Evolutionary conservation across 179 eudicot species (phyloP), one percentile per base, ranked within the genome.

Genomic region (Camellia oleifera): DNA sequence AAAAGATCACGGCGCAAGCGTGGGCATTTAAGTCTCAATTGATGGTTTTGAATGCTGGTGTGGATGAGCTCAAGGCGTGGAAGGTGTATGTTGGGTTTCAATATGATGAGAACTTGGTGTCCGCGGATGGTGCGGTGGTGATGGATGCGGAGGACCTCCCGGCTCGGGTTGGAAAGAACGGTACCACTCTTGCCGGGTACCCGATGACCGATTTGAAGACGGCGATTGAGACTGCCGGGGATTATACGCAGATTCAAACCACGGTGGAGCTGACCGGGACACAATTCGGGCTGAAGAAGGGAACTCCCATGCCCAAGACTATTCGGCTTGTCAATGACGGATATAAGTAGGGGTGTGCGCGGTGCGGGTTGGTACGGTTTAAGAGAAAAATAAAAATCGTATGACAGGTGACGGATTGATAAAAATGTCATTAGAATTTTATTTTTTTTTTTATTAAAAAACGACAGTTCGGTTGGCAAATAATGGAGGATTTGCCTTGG

Each of bases 161-260:
- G 0, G 87, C 89, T 13, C 72, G 65, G 7, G 94, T 93, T 0
- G 93, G 92, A 61, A 85, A 83, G 56, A 94, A 92, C 13, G 98
- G 95, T 64, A 88, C 95, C 8, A 81, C 78, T 14, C 66, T 90
- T 2, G 88, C 83, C 0, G 97, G 98, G 42, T 91, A 83, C 18
- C 99, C 98, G 7, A 84, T 80, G 76, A 74, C 94, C 0, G 98
- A 93, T 81, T 86, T 94, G 66, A 90, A 90, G 81, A 97, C 97
- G 0, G 88, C 95, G 3, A 93, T 95, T 15, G 99, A 92, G 0
- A 95, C 99, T 97, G 98, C 97, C 0, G 88, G 87, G 2, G 98
- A 97, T 78, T 73, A 54, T 23, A 83, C 70, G 44, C 97, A 97
- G 79, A 94, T 94, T 54, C 79, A 90, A 57, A 88, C 83, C 3